phyloP scores from a whole-genome alignment of 1,284 basidiomycete species.

The Moesziomyces sp. region DNA sequence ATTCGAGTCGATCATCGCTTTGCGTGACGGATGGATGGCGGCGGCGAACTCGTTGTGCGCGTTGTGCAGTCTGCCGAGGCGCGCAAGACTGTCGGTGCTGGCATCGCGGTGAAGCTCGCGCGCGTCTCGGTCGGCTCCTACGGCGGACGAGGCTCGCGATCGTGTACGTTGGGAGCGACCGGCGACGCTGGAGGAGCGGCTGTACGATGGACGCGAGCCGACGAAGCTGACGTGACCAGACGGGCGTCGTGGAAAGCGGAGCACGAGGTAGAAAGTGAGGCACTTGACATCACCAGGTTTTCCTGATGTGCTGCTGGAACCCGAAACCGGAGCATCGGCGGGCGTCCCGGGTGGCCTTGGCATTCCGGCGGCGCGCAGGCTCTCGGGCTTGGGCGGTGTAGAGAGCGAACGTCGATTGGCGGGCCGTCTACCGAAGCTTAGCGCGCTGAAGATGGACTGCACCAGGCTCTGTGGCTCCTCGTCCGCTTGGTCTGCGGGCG shows the following conservation, averaged over 20 bases:
- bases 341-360: slow-evolving; percentile 43
- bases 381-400: slow-evolving; percentile 46
- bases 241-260: slow-evolving; percentile 49
- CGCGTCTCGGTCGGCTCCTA: slow-evolving; percentile 12
- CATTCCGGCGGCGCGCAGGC: slow-evolving; percentile 22
- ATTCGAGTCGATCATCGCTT: slow-evolving; percentile 49
- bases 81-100: slow-evolving; percentile 31
- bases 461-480: slow-evolving; percentile 46
- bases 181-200: slow-evolving; percentile 36
- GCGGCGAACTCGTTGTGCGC: slow-evolving; percentile 30
- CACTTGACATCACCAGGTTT: slow-evolving; percentile 52
- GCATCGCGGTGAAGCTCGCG: slow-evolving; percentile 23
- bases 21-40: slow-evolving; percentile 40
- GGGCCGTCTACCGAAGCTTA: slow-evolving; percentile 52
- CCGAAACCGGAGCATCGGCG: slow-evolving; percentile 39
- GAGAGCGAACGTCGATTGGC: slow-evolving; percentile 46
- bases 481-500: slow-evolving; percentile 19
- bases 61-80: slow-evolving; percentile 28
- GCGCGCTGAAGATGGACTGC: slow-evolving; percentile 61
- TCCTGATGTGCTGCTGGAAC: slow-evolving; percentile 37
- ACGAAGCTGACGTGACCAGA: slow-evolving; percentile 34
- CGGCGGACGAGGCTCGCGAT: slow-evolving; percentile 39
- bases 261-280: slow-evolving; percentile 56
- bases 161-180: slow-evolving; percentile 23
- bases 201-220: slow-evolving; percentile 30